These are phyloP conservation scores for Penicillium maclennaniae DNA, from an alignment of 495 filamentous ascomycete genomes.

Conservation along the genomic window DNA sequence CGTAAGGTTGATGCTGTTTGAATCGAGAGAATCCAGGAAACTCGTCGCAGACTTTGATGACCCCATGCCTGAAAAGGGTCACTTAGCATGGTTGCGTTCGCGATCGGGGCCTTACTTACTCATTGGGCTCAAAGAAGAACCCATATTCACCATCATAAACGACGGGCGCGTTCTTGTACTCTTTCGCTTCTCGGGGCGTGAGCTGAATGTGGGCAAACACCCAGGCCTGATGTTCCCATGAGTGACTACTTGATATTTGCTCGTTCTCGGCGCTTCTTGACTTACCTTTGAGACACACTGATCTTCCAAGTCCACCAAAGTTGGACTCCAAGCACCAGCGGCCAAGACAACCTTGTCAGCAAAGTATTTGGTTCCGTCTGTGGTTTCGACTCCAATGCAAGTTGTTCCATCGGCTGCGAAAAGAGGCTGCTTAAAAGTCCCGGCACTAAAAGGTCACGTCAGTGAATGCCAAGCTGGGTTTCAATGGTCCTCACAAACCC, in stretches of 20 bases:
- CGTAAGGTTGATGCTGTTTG: constrained; percentile 29
- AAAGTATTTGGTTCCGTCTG: constrained; percentile 31
- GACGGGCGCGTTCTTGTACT: constrained; percentile 45
- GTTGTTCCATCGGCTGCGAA: constrained; percentile 11
- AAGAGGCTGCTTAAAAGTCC: constrained; percentile 15
- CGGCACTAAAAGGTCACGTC: constrained; percentile 5
- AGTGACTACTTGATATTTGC: background rate
- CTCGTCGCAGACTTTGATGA: constrained; percentile 53
- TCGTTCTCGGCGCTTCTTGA: background rate
- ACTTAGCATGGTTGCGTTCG: background rate
- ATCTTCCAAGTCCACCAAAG: constrained; percentile 34
- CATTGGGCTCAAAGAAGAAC: constrained; percentile 54
- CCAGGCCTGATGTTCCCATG: constrained; percentile 27
- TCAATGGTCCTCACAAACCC: background rate
- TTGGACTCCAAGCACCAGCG: constrained; percentile 36
- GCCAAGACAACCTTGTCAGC: constrained; percentile 37
- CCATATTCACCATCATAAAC: constrained; percentile 49
- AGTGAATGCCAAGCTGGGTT: background rate
- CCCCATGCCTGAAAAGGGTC: constrained; percentile 17
- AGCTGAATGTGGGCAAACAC: constrained; percentile 47
- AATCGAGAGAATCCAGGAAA: constrained; percentile 38
- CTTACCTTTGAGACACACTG: constrained; percentile 37
- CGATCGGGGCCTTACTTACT: constrained; percentile 13
- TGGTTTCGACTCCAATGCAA: constrained; percentile 29
- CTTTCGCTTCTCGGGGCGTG: constrained; percentile 34